Evolutionary conservation across 192 early-diverging fungal genomes (phyloP).

Genomic region (Coemansia sp.): DNA sequence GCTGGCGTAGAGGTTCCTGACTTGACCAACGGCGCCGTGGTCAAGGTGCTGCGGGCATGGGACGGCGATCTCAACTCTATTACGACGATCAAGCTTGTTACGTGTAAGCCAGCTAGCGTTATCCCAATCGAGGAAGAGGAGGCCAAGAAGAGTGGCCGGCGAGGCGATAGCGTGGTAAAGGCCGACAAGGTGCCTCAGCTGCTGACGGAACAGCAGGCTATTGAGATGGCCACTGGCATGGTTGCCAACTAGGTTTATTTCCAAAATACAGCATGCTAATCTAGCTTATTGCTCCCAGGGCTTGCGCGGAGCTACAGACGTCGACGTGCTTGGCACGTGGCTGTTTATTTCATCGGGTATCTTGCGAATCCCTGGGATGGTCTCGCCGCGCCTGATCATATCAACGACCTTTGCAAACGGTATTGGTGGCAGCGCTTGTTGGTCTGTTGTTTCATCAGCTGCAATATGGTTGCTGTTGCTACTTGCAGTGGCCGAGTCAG

Average conservation of each 20-base stretch:
- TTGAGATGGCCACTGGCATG: constrained; percentile 32
- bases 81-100: constrained; percentile 35
- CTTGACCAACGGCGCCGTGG: constrained; percentile 31
- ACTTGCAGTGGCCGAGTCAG: background rate
- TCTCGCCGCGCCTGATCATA: constrained; percentile 32
- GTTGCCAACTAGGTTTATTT: constrained; percentile 12
- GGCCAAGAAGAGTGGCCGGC: background rate
- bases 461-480: background rate
- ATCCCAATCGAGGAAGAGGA: background rate
- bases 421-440: background rate
- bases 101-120: constrained; percentile 26
- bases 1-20: constrained; percentile 41
- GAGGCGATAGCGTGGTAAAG: background rate
- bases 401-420: constrained; percentile 39
- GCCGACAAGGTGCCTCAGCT: constrained; percentile 1
- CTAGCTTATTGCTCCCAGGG: constrained; percentile 28
- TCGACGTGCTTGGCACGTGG: constrained; percentile 28
- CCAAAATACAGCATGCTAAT: background rate
- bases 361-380: constrained; percentile 29
- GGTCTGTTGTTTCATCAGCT: background rate
- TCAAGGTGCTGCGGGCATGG: constrained; percentile 35
- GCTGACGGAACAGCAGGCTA: constrained; percentile 13
- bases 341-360: constrained; percentile 40
- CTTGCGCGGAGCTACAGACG: constrained; percentile 27
- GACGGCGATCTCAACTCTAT: constrained; percentile 52